These are phyloP conservation scores for Digitaria exilis DNA, from an alignment of 202 grass and related monocot species.

Conservation along the genomic window DNA sequence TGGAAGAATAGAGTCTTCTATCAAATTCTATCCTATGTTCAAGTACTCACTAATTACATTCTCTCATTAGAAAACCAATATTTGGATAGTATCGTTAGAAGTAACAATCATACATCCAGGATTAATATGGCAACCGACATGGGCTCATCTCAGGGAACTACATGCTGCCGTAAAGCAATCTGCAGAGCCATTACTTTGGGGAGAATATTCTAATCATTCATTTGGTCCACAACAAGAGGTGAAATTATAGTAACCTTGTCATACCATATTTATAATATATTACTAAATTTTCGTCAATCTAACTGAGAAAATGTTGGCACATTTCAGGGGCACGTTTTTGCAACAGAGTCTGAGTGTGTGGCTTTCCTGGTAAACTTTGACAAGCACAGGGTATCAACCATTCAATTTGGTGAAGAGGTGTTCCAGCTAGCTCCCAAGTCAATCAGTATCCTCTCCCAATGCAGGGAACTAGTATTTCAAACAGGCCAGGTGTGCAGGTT, in stretches of 20 bases:
- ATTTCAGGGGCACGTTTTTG: slow-evolving; percentile 67
- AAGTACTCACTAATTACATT: not conserved
- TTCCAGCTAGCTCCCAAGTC: slow-evolving; percentile 67
- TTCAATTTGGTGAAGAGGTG: slow-evolving; percentile 50
- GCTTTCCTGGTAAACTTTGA: slow-evolving; percentile 76
- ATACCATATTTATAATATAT: slow-evolving; percentile 14
- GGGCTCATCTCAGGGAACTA: slow-evolving; percentile 78
- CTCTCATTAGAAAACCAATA: not conserved
- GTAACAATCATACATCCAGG: slow-evolving; percentile 47
- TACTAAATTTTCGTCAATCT: not conserved
- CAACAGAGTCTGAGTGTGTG: slow-evolving; percentile 60
- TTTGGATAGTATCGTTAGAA: not conserved
- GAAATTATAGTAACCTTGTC: slow-evolving; percentile 24
- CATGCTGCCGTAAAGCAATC: slow-evolving; percentile 66
- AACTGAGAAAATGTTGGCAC: slow-evolving; percentile 1
- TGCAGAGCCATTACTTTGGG: slow-evolving; percentile 61
- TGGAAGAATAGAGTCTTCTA: slow-evolving; percentile 8
- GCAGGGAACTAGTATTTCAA: slow-evolving; percentile 61
- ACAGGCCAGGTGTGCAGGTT: slow-evolving; percentile 59
- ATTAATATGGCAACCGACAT: slow-evolving; percentile 76
- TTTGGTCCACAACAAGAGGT: slow-evolving; percentile 72
- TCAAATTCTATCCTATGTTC: not conserved
- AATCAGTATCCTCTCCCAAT: slow-evolving; percentile 61
- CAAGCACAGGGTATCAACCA: slow-evolving; percentile 33
- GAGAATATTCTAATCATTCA: slow-evolving; percentile 61